A percentile compares a stretch with the other conserved stretches of the same genome.
Evolutionary conservation across 129 eudicot species (phyloP).

Genomic region (Ambrosia trifida): DNA sequence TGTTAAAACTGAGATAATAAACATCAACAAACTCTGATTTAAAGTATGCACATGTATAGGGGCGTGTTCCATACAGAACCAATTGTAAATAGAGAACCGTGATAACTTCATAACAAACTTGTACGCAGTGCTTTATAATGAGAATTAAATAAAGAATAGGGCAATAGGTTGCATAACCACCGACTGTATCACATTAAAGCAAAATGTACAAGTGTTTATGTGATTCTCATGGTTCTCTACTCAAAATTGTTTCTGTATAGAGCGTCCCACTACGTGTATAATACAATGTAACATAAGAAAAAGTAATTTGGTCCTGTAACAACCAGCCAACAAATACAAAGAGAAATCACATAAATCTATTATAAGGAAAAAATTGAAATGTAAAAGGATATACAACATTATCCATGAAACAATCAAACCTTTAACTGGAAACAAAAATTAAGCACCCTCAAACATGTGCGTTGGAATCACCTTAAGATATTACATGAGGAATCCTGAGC

Average conservation of each 20-base stretch:
- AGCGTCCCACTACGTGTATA: too few species aligned
- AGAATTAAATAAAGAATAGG: too few species aligned
- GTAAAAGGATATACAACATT: slow-evolving; percentile 34
- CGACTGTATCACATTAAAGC: too few species aligned
- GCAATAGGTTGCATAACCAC: too few species aligned
- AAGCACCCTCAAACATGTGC: slow-evolving; percentile 44
- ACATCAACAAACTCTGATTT: slow-evolving; percentile 43
- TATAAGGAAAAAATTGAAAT: slow-evolving; percentile 18
- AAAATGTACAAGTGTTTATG: too few species aligned
- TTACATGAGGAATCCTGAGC: slow-evolving; percentile 41
- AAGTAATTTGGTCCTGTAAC: slow-evolving; percentile 32
- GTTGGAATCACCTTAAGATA: slow-evolving; percentile 49
- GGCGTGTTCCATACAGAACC: too few species aligned
- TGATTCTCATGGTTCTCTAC: too few species aligned
- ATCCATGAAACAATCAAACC: slow-evolving; percentile 40
- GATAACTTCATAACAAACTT: too few species aligned
- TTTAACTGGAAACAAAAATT: slow-evolving; percentile 29
- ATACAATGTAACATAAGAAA: background rate
- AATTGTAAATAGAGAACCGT: too few species aligned
- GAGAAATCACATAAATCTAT: slow-evolving; percentile 25
- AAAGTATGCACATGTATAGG: slow-evolving; percentile 7
- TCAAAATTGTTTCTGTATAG: too few species aligned
- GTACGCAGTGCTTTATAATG: too few species aligned
- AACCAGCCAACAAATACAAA: slow-evolving; percentile 22
- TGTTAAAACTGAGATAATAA: slow-evolving; percentile 44